Percentiles rank a stretch among this genome's conserved stretches.
Conservation (phyloP, 345 rosid species). For the Angophora floribunda region DNA sequence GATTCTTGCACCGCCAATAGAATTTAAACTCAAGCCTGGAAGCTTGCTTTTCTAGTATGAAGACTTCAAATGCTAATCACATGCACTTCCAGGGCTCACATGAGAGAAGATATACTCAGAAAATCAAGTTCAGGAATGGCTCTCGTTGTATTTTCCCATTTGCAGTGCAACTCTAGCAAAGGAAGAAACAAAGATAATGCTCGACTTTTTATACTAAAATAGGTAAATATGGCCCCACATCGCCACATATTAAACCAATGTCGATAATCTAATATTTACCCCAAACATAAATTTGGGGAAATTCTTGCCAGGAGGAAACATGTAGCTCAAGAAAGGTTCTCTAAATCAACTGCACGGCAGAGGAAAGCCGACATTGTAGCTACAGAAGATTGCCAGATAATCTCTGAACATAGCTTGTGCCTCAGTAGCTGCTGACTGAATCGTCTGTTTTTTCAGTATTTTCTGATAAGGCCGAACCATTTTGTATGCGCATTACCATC, state of each 20-base stretch:
- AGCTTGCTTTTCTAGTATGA: not conserved
- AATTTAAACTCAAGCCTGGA: too few species aligned
- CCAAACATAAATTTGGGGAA: not conserved
- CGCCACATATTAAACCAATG: too few species aligned
- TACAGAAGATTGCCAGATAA: conserved; percentile 38
- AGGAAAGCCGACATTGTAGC: not conserved
- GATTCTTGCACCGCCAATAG: too few species aligned
- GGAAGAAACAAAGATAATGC: too few species aligned
- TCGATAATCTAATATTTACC: too few species aligned
- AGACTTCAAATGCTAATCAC: not conserved
- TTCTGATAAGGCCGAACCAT: conserved; percentile 10
- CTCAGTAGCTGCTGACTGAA: conserved; percentile 49
- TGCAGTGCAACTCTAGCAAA: too few species aligned
- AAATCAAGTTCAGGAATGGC: too few species aligned
- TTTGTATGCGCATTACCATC: not conserved
- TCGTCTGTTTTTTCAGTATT: conserved; percentile 31
- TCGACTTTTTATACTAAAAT: too few species aligned
- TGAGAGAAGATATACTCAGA: too few species aligned
- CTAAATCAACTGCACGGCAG: not conserved
- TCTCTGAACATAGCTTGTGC: conserved; percentile 73
- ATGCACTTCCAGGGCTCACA: not conserved
- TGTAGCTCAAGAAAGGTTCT: not conserved
- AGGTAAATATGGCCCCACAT: too few species aligned
- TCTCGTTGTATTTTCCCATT: too few species aligned
- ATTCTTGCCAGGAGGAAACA: not conserved